These are phyloP conservation scores for Vigna unguiculata DNA, from an alignment of 306 rosid species.

Conservation along the genomic window DNA sequence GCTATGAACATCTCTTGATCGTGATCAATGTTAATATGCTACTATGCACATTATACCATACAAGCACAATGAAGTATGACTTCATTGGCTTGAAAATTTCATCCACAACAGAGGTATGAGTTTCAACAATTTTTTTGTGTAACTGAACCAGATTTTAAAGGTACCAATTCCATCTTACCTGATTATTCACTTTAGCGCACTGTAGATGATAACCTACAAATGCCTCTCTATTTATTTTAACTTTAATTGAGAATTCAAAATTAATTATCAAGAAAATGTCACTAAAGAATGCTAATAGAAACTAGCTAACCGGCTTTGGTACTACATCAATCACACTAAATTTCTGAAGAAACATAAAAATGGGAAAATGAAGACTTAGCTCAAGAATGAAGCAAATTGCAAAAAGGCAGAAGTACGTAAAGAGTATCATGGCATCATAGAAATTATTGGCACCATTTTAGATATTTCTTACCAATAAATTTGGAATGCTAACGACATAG, in stretches of 20 bases:
- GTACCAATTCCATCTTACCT: constrained; percentile 15
- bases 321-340: constrained; percentile 31
- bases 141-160: constrained; percentile 21
- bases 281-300: constrained; percentile 38
- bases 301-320: constrained; percentile 35
- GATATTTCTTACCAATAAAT: constrained; percentile 77
- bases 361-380: constrained; percentile 24
- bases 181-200: constrained; percentile 29
- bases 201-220: constrained; percentile 35
- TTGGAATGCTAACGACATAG: constrained; percentile 79
- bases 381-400: constrained; percentile 52
- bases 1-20: constrained; percentile 6
- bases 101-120: constrained; percentile 24
- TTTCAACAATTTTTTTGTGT: constrained; percentile 19
- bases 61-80: neutral
- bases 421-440: constrained; percentile 45
- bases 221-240: constrained; percentile 24
- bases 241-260: constrained; percentile 27
- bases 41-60: neutral
- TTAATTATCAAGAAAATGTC: constrained; percentile 32
- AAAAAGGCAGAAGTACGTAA: constrained; percentile 48
- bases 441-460: constrained; percentile 59
- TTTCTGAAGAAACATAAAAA: constrained; percentile 40
- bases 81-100: neutral
- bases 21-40: constrained; percentile 21